These are phyloP conservation scores for Ogataea nakhonphanomensis DNA, from an alignment of 805 yeast genomes.

Conservation along the genomic window DNA sequence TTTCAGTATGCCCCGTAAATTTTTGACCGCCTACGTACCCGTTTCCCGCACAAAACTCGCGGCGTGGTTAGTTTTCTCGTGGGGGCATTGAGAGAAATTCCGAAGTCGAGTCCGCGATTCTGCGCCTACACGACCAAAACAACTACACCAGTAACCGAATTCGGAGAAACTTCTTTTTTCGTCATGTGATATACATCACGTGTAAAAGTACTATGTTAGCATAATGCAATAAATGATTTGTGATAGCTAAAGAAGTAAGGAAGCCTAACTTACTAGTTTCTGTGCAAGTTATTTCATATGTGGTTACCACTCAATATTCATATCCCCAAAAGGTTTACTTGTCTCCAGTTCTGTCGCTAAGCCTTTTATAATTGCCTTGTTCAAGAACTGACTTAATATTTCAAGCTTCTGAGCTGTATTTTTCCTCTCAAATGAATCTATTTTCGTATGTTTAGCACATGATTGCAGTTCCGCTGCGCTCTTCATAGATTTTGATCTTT, in stretches of 20 bases:
- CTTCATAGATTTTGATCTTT: background rate
- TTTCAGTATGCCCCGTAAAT: background rate
- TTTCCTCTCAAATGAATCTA: slow-evolving; percentile 31
- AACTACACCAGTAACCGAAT: slow-evolving; percentile 12
- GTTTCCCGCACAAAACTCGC: background rate
- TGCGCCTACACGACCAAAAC: background rate
- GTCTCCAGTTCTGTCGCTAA: slow-evolving; percentile 43
- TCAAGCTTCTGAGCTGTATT: slow-evolving; percentile 44
- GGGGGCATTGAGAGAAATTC: slow-evolving; percentile 3
- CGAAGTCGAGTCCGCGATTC: slow-evolving; percentile 21
- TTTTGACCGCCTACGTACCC: slow-evolving; percentile 1
- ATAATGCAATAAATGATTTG: too few relatives aligned
- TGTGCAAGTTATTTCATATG: too few relatives aligned
- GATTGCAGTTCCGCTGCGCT: background rate
- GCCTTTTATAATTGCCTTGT: slow-evolving; percentile 46
- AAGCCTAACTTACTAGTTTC: background rate
- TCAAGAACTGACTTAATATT: slow-evolving; percentile 40
- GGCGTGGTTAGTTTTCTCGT: background rate
- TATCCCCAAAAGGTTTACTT: slow-evolving; percentile 48
- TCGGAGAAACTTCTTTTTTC: slow-evolving; percentile 4
- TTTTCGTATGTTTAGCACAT: background rate
- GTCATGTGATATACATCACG: background rate
- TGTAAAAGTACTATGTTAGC: background rate
- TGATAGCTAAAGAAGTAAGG: background rate
- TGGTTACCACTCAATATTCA: slow-evolving; percentile 45